phyloP scores from a whole-genome alignment of 148 eudicot genomes.

The Vaccinium vitisidaea region DNA sequence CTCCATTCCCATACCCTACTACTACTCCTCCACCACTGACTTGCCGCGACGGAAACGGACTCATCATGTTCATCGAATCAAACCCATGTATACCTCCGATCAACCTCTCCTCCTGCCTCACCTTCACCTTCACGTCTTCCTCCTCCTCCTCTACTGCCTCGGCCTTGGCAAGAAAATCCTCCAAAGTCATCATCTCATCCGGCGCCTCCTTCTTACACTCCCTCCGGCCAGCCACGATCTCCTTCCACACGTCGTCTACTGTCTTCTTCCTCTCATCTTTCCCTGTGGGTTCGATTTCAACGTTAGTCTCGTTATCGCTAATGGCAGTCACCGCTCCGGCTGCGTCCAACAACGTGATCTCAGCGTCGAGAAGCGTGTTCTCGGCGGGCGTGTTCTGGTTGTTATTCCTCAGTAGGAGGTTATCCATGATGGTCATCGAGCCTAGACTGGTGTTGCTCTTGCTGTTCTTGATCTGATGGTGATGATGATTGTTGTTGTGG shows the following conservation, averaged over 20 bases:
- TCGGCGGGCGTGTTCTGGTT: not conserved
- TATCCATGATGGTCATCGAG: conserved; percentile 32
- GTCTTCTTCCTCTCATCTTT: conserved; percentile 31
- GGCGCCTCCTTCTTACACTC: conserved; percentile 53
- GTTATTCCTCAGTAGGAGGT: conserved; percentile 21
- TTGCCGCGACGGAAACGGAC: conserved; percentile 2
- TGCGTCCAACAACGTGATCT: conserved; percentile 52
- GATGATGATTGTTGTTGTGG: not conserved
- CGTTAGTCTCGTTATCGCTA: conserved; percentile 17
- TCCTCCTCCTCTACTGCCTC: conserved; percentile 49
- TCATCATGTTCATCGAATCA: conserved; percentile 28
- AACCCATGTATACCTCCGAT: conserved; percentile 36
- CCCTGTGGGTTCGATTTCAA: not conserved
- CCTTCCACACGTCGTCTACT: conserved; percentile 85
- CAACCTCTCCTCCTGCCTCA: conserved; percentile 21
- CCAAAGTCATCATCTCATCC: conserved; percentile 80
- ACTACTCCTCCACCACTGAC: conserved; percentile 18
- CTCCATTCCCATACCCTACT: conserved; percentile 32
- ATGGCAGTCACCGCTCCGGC: conserved; percentile 56
- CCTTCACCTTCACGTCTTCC: conserved; percentile 35
- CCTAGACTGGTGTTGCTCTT: not conserved
- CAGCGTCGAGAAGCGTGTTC: conserved; percentile 30
- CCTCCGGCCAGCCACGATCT: conserved; percentile 49
- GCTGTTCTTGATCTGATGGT: not conserved
- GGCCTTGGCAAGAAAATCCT: conserved; percentile 73